Percentiles rank a stretch among this genome's conserved stretches.
These are phyloP conservation scores for Puccinia hordei DNA, from an alignment of 1,284 basidiomycete species.

Conservation along the genomic window DNA sequence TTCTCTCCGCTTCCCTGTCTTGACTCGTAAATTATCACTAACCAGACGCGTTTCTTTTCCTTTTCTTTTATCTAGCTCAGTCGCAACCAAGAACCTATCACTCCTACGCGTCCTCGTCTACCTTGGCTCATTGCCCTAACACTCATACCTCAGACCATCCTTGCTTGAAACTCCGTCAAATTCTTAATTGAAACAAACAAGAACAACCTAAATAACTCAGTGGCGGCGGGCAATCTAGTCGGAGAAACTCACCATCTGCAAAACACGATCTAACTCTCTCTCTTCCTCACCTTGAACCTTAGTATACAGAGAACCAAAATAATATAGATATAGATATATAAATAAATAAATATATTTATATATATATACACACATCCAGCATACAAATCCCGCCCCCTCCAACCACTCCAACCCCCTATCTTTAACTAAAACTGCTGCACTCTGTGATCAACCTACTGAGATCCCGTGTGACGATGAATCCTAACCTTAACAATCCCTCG, in stretches of 20 bases:
- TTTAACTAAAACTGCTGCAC: background rate
- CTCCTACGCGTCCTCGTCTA: background rate
- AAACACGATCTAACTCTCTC: slow-evolving; percentile 10
- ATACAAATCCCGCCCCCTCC: background rate
- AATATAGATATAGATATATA: background rate
- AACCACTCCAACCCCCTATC: background rate
- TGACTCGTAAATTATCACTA: background rate
- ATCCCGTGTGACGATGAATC: slow-evolving; percentile 42
- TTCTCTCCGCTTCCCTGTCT: background rate
- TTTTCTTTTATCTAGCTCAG: background rate
- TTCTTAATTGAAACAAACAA: background rate
- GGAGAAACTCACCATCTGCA: slow-evolving; percentile 4
- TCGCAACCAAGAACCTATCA: background rate
- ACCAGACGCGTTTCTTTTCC: background rate
- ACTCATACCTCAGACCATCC: background rate
- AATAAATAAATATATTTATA: too few relatives aligned
- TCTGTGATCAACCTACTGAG: background rate
- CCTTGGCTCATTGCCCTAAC: background rate
- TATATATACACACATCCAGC: background rate
- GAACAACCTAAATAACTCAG: too few relatives aligned
- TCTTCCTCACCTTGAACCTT: background rate
- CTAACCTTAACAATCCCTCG: slow-evolving; percentile 42
- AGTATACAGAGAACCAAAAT: background rate
- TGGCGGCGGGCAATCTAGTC: background rate
- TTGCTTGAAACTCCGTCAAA: background rate